Evolutionary conservation across 176 grass and related monocot species (phyloP), one percentile per base, ranked within the genome.

Genomic region (Alopecurus myosuroides): DNA sequence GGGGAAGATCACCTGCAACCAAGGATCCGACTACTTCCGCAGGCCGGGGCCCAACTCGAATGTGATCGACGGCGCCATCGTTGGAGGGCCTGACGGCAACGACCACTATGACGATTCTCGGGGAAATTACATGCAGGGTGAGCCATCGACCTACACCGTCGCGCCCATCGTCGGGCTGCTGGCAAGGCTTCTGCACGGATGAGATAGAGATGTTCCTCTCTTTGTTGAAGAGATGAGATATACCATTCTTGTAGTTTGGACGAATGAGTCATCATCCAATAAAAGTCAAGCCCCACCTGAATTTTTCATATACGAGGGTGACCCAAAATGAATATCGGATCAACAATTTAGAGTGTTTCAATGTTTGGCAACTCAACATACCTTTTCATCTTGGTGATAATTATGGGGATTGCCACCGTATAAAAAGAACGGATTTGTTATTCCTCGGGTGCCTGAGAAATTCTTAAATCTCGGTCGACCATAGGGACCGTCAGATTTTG

Each of bases 121-220:
- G 61, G 31, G 8, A 17, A 90, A 95, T 40, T 95, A 49, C 50
- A 30, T 71, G 82, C 93, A 93, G 30, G 2, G 42, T 0, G 89
- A 98, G 60, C 93, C 95, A 1, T 17, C 95, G 19, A 93, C 85
- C 3, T 83, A 71, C 82, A 91, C 28, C 26, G 86, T 85, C 11
- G 93, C 93, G 2, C 87, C 93, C 44, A 77, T 93, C 5, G 83
- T 98, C 20, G 93, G 95, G 20, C 83, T 95, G 9, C 70, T 98
- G 15, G 93, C 95, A 1, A 90, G 93, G 75, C 76, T 93, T 41
- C 11, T 57, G 23, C 70, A 69, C 0, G 22, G 34, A 5, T 76
- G 82, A 84, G 29, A 26, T 18, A 7, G 14, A 18, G 25, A 56
- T 55, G 11, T 15, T 56, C 46, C 2, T 35, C 30, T 36, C 6